Evolutionary conservation across 768 basidiomycete genomes (phyloP).

Genomic region (Pulveroboletus sp.): DNA sequence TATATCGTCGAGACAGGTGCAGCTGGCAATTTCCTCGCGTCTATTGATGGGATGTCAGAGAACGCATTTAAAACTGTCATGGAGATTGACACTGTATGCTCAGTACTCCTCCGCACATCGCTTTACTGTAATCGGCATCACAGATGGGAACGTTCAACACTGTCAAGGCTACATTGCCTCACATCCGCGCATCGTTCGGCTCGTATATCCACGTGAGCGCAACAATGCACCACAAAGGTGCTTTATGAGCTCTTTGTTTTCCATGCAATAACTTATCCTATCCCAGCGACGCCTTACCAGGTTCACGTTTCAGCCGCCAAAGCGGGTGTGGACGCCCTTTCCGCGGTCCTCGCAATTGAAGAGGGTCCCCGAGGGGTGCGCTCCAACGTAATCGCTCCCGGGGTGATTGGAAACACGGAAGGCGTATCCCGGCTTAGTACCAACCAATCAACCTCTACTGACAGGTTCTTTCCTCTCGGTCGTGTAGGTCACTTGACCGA

Average conservation of each 20-base stretch:
- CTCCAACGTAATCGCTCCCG: slow-evolving; percentile 83
- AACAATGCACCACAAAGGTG: slow-evolving; percentile 82
- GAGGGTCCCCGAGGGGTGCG: slow-evolving; percentile 95
- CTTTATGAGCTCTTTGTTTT: not conserved
- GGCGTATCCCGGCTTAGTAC: slow-evolving; percentile 63
- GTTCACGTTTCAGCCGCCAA: slow-evolving; percentile 95
- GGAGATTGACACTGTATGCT: slow-evolving; percentile 83
- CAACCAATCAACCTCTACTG: not conserved
- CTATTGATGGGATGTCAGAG: slow-evolving; percentile 78
- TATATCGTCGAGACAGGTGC: slow-evolving; percentile 54
- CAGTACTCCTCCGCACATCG: not conserved
- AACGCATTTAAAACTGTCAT: slow-evolving; percentile 92
- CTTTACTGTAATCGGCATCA: not conserved
- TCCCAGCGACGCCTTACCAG: slow-evolving; percentile 74
- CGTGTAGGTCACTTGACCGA: slow-evolving; percentile 61
- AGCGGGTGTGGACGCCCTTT: slow-evolving; percentile 88
- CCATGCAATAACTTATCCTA: not conserved
- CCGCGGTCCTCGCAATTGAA: slow-evolving; percentile 84
- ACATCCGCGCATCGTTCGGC: slow-evolving; percentile 70
- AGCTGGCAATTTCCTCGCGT: slow-evolving; percentile 93
- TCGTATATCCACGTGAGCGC: slow-evolving; percentile 89
- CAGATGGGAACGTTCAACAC: slow-evolving; percentile 93
- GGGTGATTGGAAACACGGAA: slow-evolving; percentile 80
- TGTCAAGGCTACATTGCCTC: slow-evolving; percentile 82
- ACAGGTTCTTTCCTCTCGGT: slow-evolving; percentile 35